Evolutionary conservation across 768 basidiomycete genomes (phyloP).

Genomic region (Kwoniella pini): DNA sequence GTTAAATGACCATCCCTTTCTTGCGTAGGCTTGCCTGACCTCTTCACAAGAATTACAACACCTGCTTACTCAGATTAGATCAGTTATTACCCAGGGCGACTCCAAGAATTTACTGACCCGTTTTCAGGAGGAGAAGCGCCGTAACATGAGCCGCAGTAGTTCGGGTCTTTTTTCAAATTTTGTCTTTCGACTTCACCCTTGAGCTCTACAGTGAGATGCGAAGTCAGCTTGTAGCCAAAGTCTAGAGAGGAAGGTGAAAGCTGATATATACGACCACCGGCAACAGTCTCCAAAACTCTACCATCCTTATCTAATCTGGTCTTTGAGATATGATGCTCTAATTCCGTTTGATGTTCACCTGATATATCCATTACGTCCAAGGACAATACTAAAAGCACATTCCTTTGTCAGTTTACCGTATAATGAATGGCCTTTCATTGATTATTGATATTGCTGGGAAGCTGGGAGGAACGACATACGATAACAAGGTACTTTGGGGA

Average conservation of each 20-base stretch:
- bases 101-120: conserved; percentile 25
- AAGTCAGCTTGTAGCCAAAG: conserved; percentile 1
- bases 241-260: neutral
- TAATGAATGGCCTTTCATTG: neutral
- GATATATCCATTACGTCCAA: conserved; percentile 98
- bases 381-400: conserved; percentile 71
- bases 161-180: conserved; percentile 47
- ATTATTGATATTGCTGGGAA: no score
- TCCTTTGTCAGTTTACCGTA: conserved; percentile 8
- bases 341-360: conserved; percentile 84
- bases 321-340: conserved; percentile 86
- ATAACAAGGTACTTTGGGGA: conserved; percentile 96
- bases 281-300: conserved; percentile 57
- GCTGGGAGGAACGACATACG: conserved; percentile 61
- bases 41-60: conserved; percentile 98
- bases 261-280: conserved; percentile 39
- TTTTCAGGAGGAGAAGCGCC: conserved; percentile 63
- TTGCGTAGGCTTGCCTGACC: conserved; percentile 83
- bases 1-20: conserved; percentile 91
- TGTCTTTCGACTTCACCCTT: conserved; percentile 76
- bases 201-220: conserved; percentile 59
- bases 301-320: conserved; percentile 70
- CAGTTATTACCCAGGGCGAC: neutral
- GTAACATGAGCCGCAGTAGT: conserved; percentile 94
- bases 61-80: conserved; percentile 64